A percentile compares a stretch with the other conserved stretches of the same genome.
Conservation (phyloP, 2,329 filamentous ascomycete genomes). For the Ophiostoma sp. region DNA sequence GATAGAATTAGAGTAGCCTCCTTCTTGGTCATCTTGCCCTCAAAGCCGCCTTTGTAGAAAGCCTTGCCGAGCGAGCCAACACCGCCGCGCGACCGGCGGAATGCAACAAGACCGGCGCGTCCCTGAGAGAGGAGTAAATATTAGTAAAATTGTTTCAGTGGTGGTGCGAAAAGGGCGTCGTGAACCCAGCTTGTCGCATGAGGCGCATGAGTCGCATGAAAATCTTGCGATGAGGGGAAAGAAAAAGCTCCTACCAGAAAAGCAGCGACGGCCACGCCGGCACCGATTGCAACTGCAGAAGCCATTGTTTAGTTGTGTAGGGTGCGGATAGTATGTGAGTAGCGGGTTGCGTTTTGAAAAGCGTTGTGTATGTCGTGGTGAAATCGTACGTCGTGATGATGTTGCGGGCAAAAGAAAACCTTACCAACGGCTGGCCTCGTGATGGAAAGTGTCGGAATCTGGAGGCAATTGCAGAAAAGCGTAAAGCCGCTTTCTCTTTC, state of each 20-base stretch:
- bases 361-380: constrained; percentile 25
- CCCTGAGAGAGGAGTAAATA: constrained; percentile 59
- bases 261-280: constrained; percentile 64
- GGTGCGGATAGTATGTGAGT: background rate
- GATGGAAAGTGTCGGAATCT: constrained; percentile 13
- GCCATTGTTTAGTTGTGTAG: constrained; percentile 48
- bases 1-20: constrained; percentile 91
- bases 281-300: constrained; percentile 58
- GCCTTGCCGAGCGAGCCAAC: constrained; percentile 81
- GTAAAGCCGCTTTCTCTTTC: background rate
- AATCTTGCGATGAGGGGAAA: constrained; percentile 2
- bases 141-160: constrained; percentile 19
- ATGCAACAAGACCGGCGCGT: constrained; percentile 85
- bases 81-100: constrained; percentile 77
- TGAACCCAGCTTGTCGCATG: background rate
- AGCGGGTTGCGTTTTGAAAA: too few relatives aligned
- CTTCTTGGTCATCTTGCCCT: constrained; percentile 86
- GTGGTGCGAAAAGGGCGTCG: background rate
- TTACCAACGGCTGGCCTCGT: background rate
- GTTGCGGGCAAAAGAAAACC: constrained; percentile 11
- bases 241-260: constrained; percentile 53
- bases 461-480: background rate
- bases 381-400: constrained; percentile 9
- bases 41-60: constrained; percentile 99
- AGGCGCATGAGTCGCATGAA: background rate